Percentiles rank a stretch among this genome's conserved stretches.
Conservation (phyloP, 805 yeast species). For the Candida succiphila region DNA sequence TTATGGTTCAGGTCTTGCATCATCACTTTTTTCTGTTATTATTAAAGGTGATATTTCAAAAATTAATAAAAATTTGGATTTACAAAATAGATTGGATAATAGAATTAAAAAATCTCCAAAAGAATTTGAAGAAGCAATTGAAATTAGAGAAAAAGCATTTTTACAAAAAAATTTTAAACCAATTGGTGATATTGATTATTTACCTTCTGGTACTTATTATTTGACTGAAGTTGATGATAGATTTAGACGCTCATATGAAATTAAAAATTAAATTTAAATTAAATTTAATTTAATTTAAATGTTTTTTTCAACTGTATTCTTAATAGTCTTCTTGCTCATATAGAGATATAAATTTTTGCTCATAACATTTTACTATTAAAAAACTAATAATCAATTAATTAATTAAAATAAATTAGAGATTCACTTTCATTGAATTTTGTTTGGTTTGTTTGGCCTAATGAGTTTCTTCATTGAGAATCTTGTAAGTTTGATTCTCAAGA, state of each 20-base stretch:
- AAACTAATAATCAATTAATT: no score
- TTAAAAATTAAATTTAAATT: slow-evolving; percentile 40
- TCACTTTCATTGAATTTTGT: no score
- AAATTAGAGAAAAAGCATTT: slow-evolving; percentile 83
- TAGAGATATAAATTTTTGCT: no score
- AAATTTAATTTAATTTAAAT: no score
- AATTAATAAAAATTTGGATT: slow-evolving; percentile 54
- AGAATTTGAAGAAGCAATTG: slow-evolving; percentile 74
- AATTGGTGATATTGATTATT: slow-evolving; percentile 61
- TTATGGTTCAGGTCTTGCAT: slow-evolving; percentile 96
- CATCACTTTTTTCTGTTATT: slow-evolving; percentile 72
- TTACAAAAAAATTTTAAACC: slow-evolving; percentile 74
- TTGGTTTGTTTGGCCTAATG: no score
- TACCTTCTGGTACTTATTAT: slow-evolving; percentile 75
- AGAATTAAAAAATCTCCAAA: slow-evolving; percentile 66
- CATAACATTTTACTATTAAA: no score
- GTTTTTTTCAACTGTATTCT: no score
- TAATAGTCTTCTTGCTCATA: no score
- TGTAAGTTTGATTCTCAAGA: slow-evolving; percentile 14
- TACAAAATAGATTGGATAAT: slow-evolving; percentile 54
- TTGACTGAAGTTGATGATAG: slow-evolving; percentile 76
- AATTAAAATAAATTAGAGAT: no score
- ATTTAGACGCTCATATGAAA: slow-evolving; percentile 73
- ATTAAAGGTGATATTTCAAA: slow-evolving; percentile 73
- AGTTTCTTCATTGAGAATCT: slow-evolving; percentile 2